Evolutionary conservation across 495 filamentous ascomycete species (phyloP).

Genomic region (Neurospora sp.): DNA sequence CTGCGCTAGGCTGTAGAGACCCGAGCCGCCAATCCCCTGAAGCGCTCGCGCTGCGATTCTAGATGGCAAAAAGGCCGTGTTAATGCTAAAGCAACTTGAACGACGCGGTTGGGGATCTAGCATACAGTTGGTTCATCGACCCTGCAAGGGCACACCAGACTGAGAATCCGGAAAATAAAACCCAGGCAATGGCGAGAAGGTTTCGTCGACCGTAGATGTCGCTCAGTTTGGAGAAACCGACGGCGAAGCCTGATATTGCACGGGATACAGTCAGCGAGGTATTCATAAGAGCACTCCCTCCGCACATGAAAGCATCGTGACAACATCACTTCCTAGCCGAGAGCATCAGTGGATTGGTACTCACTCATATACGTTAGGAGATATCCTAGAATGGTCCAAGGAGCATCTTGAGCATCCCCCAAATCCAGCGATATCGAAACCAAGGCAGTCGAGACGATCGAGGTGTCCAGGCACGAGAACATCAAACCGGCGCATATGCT

Average conservation of each 20-base stretch:
- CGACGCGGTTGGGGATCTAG: not conserved
- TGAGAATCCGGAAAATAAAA: conserved; percentile 46
- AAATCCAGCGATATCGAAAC: conserved; percentile 48
- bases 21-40: conserved; percentile 52
- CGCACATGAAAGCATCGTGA: not conserved
- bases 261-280: not conserved
- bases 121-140: conserved; percentile 45
- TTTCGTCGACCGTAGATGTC: conserved; percentile 49
- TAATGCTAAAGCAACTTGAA: not conserved
- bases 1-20: conserved; percentile 47
- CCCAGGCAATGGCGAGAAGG: conserved; percentile 37
- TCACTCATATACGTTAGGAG: conserved; percentile 51
- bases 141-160: conserved; percentile 45
- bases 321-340: not conserved
- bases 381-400: conserved; percentile 52
- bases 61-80: not conserved
- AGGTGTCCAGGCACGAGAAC: conserved; percentile 51
- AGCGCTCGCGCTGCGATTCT: conserved; percentile 51
- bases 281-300: not conserved
- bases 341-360: not conserved
- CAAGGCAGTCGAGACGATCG: conserved; percentile 54
- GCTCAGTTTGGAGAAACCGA: conserved; percentile 50
- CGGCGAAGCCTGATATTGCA: conserved; percentile 36
- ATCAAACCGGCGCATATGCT: conserved; percentile 48
- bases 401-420: conserved; percentile 39